phyloP scores from a whole-genome alignment of 2,329 filamentous ascomycete species.

The Capronia coronata region DNA sequence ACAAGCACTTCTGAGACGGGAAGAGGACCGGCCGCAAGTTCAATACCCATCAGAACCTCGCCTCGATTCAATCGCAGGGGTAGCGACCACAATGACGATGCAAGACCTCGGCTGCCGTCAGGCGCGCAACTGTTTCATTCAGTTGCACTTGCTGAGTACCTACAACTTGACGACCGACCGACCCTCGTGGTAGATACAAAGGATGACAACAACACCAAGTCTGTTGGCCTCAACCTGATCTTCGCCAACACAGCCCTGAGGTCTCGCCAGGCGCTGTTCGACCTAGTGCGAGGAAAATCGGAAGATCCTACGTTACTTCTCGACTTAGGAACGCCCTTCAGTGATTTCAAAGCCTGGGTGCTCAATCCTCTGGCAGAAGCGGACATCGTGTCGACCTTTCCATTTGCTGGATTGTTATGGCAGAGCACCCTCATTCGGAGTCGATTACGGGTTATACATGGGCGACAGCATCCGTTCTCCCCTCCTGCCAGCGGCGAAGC shows the following conservation, averaged over 20 bases:
- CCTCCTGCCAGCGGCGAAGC: slow-evolving; percentile 30
- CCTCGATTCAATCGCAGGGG: background rate
- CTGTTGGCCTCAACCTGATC: slow-evolving; percentile 53
- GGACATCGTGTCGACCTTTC: slow-evolving; percentile 50
- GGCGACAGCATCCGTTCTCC: slow-evolving; percentile 31
- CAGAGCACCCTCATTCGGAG: slow-evolving; percentile 62
- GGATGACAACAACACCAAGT: slow-evolving; percentile 50
- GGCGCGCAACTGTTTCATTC: slow-evolving; percentile 54
- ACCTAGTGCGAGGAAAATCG: slow-evolving; percentile 49
- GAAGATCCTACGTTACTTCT: slow-evolving; percentile 40
- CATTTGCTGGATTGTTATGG: slow-evolving; percentile 63
- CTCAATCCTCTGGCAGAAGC: slow-evolving; percentile 50
- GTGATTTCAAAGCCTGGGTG: slow-evolving; percentile 64
- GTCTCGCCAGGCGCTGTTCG: slow-evolving; percentile 49
- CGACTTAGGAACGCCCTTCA: slow-evolving; percentile 41
- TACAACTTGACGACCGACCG: slow-evolving; percentile 70
- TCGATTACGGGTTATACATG: slow-evolving; percentile 63
- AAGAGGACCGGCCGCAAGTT: slow-evolving; percentile 1
- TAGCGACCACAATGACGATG: slow-evolving; percentile 38
- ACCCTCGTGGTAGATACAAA: slow-evolving; percentile 68
- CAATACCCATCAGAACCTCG: slow-evolving; percentile 17
- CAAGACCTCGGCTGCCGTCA: slow-evolving; percentile 44
- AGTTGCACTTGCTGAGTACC: slow-evolving; percentile 62
- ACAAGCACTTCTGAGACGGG: slow-evolving; percentile 1
- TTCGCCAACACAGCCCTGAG: slow-evolving; percentile 65